Evolutionary conservation across 148 eudicot genomes (phyloP).

Genomic region (Silene uniflora): DNA sequence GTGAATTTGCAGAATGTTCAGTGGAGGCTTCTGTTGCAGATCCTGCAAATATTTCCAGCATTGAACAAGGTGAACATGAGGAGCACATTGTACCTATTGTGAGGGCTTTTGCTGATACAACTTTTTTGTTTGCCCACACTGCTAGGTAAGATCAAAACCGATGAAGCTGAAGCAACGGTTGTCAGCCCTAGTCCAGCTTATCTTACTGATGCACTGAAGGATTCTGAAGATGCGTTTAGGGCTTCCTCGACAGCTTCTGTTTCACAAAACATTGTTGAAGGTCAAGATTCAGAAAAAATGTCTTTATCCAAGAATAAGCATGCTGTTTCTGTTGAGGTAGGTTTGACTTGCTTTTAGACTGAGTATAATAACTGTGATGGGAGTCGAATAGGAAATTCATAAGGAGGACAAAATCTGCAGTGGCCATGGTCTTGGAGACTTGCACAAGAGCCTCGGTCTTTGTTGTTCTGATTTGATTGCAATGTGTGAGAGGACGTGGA

Average conservation of each 20-base stretch:
- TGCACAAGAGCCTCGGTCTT: no score
- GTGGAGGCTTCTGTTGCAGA: conserved; percentile 10
- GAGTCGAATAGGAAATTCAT: neutral
- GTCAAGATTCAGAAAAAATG: conserved; percentile 11
- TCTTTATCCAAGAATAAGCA: conserved; percentile 13
- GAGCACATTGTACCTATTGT: conserved; percentile 3
- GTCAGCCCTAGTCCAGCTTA: neutral
- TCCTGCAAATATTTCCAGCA: conserved; percentile 16
- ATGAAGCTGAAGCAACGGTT: conserved; percentile 23
- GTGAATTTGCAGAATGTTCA: conserved; percentile 10
- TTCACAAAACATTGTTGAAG: conserved; percentile 9
- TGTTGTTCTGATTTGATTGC: no score
- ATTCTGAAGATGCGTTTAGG: conserved; percentile 4
- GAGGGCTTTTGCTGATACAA: conserved; percentile 19
- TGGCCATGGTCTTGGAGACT: neutral
- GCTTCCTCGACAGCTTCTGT: conserved; percentile 8
- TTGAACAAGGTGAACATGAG: conserved; percentile 15
- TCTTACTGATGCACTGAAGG: conserved; percentile 18
- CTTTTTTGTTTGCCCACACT: conserved; percentile 12
- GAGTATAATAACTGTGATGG: no score
- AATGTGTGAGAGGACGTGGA: no score
- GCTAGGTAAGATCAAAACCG: conserved; percentile 18
- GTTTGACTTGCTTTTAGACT: neutral
- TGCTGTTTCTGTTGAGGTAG: conserved; percentile 28
- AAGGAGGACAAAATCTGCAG: neutral